Evolutionary conservation across 2,329 filamentous ascomycete genomes (phyloP), one percentile per base, ranked within the genome.

Genomic region (Macrophomina tecta): DNA sequence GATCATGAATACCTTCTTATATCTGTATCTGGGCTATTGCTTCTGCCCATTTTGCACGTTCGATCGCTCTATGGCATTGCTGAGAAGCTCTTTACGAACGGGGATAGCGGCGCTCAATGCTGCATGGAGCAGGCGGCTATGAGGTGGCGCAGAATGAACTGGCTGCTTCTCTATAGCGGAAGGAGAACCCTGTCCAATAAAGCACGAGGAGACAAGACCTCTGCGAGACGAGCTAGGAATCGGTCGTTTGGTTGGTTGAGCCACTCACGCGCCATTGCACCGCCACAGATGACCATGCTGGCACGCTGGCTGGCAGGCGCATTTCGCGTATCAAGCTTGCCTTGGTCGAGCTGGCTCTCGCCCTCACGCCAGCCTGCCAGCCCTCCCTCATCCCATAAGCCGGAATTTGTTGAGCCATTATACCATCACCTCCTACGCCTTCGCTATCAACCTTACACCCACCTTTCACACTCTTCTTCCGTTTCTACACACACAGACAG

Each of bases 291-390:
- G 23, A 23, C 23, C 23, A 23, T 23, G 36, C 46, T 60, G 6
- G n/a, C 28, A 62, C 34, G 56, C 56, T 48, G 30, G 12, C 23
- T 23, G 23, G 23, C 23, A 23, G 23, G 23, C 23, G 23, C 23
- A 23, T 23, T 23, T 23, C 23, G 23, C 23, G 40, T 40, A 38
- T 61, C 23, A 4, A 12, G 40, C 42, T 48, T 18, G 42, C 42
- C 56, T 30, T 49, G 5, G n/a, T n/a, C 23, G 1, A 12, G 40
- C 42, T 48, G 6, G 42, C 42, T 42, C 42, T 49, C 4, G n/a
- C n/a, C 34, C 52, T 60, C 55, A 46, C 55, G 58, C 58, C 58
- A 61, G 42, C 58, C 9, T 23, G 28, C 5, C 23, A 23, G 23
- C 23, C 23, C 23, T 23, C 23, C 55, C 23, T 30, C 18, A 12